Percentiles rank a stretch among this genome's conserved stretches.
These are phyloP conservation scores for Auricularia cornea DNA, from an alignment of 768 basidiomycete genomes.

Conservation along the genomic window DNA sequence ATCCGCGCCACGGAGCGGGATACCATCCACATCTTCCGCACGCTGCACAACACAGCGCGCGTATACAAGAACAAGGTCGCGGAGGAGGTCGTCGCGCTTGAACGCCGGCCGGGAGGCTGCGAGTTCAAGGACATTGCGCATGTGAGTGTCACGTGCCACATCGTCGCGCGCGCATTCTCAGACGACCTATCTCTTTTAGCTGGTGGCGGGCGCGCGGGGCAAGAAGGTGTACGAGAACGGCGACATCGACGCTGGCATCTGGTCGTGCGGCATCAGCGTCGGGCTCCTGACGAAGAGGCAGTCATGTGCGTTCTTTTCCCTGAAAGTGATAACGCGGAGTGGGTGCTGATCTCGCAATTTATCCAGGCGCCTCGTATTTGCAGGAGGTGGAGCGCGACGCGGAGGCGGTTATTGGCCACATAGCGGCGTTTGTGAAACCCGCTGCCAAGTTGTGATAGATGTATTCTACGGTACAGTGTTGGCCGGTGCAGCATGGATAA, in stretches of 20 bases:
- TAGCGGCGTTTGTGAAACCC: too few species aligned
- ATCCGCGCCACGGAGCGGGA: slow-evolving; percentile 75
- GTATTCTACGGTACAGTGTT: too few species aligned
- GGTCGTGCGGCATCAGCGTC: slow-evolving; percentile 58
- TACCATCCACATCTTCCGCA: slow-evolving; percentile 86
- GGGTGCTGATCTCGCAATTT: slow-evolving; percentile 22
- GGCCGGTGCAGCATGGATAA: too few species aligned
- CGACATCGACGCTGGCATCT: slow-evolving; percentile 81
- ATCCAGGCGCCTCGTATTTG: too few species aligned
- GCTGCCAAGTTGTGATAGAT: too few species aligned
- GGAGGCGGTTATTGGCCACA: too few species aligned
- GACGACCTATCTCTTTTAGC: slow-evolving; percentile 15
- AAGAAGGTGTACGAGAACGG: slow-evolving; percentile 72
- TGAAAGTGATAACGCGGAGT: too few species aligned
- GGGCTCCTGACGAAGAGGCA: slow-evolving; percentile 34
- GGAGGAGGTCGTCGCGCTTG: slow-evolving; percentile 75
- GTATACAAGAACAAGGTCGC: slow-evolving; percentile 82
- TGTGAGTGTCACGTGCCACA: background rate
- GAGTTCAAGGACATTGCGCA: slow-evolving; percentile 81
- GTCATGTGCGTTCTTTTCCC: background rate
- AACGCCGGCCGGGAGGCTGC: slow-evolving; percentile 71
- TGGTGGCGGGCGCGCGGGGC: slow-evolving; percentile 66
- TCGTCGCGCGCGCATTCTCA: too few species aligned
- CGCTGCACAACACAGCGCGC: slow-evolving; percentile 73
- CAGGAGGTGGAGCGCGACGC: too few species aligned